Percentiles rank a stretch among this genome's conserved stretches.
These are phyloP conservation scores for Metarhizium anisopliae DNA, from an alignment of 2,329 filamentous ascomycete species.

Conservation along the genomic window DNA sequence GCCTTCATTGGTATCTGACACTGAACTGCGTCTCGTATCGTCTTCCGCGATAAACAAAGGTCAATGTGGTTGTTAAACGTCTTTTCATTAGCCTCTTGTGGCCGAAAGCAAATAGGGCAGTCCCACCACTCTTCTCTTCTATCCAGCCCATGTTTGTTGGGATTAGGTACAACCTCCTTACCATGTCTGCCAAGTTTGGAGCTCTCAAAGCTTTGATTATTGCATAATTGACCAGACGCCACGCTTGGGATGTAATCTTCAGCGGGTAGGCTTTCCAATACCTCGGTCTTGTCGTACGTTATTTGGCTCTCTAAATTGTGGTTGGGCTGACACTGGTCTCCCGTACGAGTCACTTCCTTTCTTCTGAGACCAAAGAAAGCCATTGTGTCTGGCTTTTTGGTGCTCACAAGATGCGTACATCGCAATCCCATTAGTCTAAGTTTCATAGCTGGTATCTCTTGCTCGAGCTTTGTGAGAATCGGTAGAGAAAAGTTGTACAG, in stretches of 20 bases:
- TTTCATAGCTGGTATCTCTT: constrained; percentile 71
- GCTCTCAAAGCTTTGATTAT: neutral
- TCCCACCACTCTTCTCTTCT: constrained; percentile 56
- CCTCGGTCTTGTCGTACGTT: constrained; percentile 25
- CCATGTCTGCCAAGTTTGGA: constrained; percentile 26
- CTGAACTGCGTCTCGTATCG: constrained; percentile 76
- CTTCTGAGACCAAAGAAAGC: constrained; percentile 66
- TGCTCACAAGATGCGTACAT: constrained; percentile 79
- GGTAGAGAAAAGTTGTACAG: constrained; percentile 74
- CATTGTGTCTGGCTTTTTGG: constrained; percentile 68
- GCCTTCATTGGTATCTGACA: constrained; percentile 25
- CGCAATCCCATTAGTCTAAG: constrained; percentile 81
- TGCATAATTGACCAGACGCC: neutral
- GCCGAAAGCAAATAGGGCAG: constrained; percentile 78
- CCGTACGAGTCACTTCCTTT: constrained; percentile 11
- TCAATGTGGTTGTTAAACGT: constrained; percentile 90
- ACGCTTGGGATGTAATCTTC: constrained; percentile 40
- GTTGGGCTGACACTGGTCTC: constrained; percentile 15
- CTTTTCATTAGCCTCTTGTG: constrained; percentile 65
- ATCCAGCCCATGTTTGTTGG: constrained; percentile 20
- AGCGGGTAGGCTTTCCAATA: constrained; percentile 62
- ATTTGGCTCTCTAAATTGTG: constrained; percentile 21
- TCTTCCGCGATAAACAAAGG: constrained; percentile 74
- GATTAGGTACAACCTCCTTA: constrained; percentile 42
- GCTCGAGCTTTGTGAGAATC: constrained; percentile 75